These are phyloP conservation scores for Debaryomycetaceae sp. DNA, from an alignment of 1,139 yeast species.

Conservation along the genomic window DNA sequence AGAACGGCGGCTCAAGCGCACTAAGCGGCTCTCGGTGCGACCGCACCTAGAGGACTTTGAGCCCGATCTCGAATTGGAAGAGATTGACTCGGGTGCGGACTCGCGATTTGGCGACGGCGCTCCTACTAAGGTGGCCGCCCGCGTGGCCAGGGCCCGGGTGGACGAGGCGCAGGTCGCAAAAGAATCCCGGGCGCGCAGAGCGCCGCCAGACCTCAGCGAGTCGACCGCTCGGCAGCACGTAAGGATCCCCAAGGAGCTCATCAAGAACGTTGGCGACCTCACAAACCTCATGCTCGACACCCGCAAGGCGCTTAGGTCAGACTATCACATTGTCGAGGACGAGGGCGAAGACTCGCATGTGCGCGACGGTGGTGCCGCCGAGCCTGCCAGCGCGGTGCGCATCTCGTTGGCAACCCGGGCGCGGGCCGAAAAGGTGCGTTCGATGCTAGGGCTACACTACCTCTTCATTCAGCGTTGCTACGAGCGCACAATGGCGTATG, in stretches of 20 bases:
- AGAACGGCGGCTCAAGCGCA: no score
- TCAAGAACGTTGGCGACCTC: conserved; percentile 12
- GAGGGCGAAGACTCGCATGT: conserved; percentile 9
- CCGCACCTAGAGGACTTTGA: conserved; percentile 7
- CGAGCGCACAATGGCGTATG: conserved; percentile 15
- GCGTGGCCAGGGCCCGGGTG: no score
- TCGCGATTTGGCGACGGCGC: conserved; percentile 1
- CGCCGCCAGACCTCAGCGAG: no score
- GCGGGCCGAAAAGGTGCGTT: conserved; percentile 51
- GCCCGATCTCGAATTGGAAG: conserved; percentile 4
- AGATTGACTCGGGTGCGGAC: neutral
- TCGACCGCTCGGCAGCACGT: no score
- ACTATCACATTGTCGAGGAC: conserved; percentile 33
- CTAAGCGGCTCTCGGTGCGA: conserved; percentile 1
- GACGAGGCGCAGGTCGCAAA: no score
- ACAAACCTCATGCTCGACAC: conserved; percentile 41
- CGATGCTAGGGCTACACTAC: conserved; percentile 50
- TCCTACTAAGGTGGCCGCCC: no score
- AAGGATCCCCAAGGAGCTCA: neutral
- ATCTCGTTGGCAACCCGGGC: conserved; percentile 37
- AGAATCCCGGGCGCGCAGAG: no score
- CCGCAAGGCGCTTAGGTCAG: conserved; percentile 37
- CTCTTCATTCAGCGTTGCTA: conserved; percentile 39
- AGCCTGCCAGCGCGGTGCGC: conserved; percentile 9
- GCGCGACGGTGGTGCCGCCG: conserved; percentile 7